Base-by-base conservation (phyloP, 2,329 filamentous ascomycete species). In the Arachnomyces sp. region DNA sequence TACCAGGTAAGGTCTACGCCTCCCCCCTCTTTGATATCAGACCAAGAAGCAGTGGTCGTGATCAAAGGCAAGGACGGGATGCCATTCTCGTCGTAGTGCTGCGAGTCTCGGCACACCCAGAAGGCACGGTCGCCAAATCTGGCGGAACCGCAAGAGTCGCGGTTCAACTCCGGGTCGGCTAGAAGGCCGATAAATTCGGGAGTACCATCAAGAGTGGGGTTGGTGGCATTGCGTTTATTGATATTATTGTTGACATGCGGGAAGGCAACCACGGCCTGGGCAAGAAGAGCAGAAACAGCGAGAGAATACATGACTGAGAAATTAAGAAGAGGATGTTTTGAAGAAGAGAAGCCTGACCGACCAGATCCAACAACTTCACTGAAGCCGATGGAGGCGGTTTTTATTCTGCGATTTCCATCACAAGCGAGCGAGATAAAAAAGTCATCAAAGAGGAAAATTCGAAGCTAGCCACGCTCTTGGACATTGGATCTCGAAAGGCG, bases 41-140 rank as follows among this genome's bases (percentile, higher is more conserved):
- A 43, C 45, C 45, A 48, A 16, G 45, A 48, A 7, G 45, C 40
- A n/a, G 43, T 43, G 33, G 40, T 43, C 14, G 43, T 41, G 6
- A 40, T 45, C 3, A 46, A 14, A 2, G 40, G 43, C 9, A 48
- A 34, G 8, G 28, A 38, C 0, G 45, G 40, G 5, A 34, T 18
- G 3, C 43, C 45, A 18, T 42, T 33, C 7, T 31, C 20, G 28
- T 38, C 42, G 15, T 42, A 46, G 16, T 38, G 43, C 18, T 48
- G 36, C 7, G 43, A 39, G 35, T 48, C 45, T 31, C 45, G 36
- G 29, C 45, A 48, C 20, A 39, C 39, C 45, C 45, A 48, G 2
- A 46, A 18, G 7, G 32, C 38, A 2, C 43, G 40, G 28, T 38
- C 31, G 9, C 40, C 43, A n/a, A 46, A 48, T 33, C 36, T 29